A percentile compares a stretch with the other conserved stretches of the same genome.
Evolutionary conservation across 495 filamentous ascomycete species (phyloP).

Genomic region (Podospora australis): DNA sequence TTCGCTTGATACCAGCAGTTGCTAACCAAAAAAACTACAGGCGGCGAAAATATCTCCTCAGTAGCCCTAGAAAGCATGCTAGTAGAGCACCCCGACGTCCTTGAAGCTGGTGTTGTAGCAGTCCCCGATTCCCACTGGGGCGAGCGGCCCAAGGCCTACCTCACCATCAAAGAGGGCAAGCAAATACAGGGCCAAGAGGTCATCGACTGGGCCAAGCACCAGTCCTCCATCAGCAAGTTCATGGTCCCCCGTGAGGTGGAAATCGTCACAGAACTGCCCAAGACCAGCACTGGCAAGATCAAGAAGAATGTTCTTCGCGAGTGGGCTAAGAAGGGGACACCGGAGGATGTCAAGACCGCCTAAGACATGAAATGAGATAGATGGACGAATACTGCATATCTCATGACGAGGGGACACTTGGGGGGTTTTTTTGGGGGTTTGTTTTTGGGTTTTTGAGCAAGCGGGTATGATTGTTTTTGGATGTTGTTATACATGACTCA

Average conservation of each 20-base stretch:
- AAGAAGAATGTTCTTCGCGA: slow-evolving; percentile 90
- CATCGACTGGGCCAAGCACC: slow-evolving; percentile 76
- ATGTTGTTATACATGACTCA: no score
- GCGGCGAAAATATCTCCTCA: slow-evolving; percentile 94
- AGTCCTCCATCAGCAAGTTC: slow-evolving; percentile 77
- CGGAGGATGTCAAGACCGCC: slow-evolving; percentile 2
- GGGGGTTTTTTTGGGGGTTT: no score
- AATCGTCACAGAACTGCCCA: slow-evolving; percentile 79
- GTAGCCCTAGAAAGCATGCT: slow-evolving; percentile 90
- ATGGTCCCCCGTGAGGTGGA: slow-evolving; percentile 96
- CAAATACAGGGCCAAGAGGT: slow-evolving; percentile 61
- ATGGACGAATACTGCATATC: not conserved
- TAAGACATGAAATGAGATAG: not conserved
- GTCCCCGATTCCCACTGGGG: slow-evolving; percentile 90
- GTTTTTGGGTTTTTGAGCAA: no score
- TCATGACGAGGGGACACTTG: not conserved
- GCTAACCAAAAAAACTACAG: slow-evolving; percentile 35
- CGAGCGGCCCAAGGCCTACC: slow-evolving; percentile 86
- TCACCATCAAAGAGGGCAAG: slow-evolving; percentile 65
- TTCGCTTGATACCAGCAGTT: no score
- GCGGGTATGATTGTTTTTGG: no score
- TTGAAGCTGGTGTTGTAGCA: slow-evolving; percentile 89
- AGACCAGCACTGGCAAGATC: slow-evolving; percentile 94
- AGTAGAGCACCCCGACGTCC: slow-evolving; percentile 77
- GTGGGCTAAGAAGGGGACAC: slow-evolving; percentile 60